Conservation (phyloP, 202 grass and related monocot genomes). For the Setaria italica region DNA sequence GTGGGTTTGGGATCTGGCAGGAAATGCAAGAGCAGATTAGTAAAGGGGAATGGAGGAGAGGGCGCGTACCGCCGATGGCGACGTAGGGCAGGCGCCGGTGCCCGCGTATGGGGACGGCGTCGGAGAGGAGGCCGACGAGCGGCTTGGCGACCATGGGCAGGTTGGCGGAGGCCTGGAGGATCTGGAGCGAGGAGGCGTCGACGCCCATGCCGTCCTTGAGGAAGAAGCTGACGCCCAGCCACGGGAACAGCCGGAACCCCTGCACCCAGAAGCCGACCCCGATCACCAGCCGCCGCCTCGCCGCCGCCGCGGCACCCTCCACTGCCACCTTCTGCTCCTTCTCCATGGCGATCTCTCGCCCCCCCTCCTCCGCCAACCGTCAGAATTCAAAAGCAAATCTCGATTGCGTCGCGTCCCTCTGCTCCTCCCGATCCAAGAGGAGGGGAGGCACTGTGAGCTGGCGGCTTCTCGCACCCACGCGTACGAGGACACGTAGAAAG, state of each 20-base stretch:
- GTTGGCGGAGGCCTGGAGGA: slow-evolving; percentile 90
- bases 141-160: slow-evolving; percentile 98
- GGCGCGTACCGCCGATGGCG: slow-evolving; percentile 75
- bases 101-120: slow-evolving; percentile 74
- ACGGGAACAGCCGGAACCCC: slow-evolving; percentile 93
- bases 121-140: slow-evolving; percentile 85
- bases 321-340: slow-evolving; percentile 40
- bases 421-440: slow-evolving; percentile 26
- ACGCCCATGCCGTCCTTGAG: slow-evolving; percentile 92
- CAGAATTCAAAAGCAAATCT: slow-evolving; percentile 29
- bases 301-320: slow-evolving; percentile 32
- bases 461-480: slow-evolving; percentile 31
- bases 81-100: slow-evolving; percentile 90
- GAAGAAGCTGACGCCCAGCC: slow-evolving; percentile 92
- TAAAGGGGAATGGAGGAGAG: neutral
- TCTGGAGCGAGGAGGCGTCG: slow-evolving; percentile 77
- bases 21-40: slow-evolving; percentile 4
- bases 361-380: neutral
- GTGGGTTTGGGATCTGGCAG: slow-evolving; percentile 39
- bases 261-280: slow-evolving; percentile 93
- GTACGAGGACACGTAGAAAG: slow-evolving; percentile 43
- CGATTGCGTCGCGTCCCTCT: neutral
- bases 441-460: neutral
- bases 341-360: slow-evolving; percentile 15
- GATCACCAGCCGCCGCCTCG: slow-evolving; percentile 67